Percentiles rank a stretch among this genome's conserved stretches.
Evolutionary conservation across 2,329 filamentous ascomycete genomes (phyloP).

Genomic region (Alternaria viburni): DNA sequence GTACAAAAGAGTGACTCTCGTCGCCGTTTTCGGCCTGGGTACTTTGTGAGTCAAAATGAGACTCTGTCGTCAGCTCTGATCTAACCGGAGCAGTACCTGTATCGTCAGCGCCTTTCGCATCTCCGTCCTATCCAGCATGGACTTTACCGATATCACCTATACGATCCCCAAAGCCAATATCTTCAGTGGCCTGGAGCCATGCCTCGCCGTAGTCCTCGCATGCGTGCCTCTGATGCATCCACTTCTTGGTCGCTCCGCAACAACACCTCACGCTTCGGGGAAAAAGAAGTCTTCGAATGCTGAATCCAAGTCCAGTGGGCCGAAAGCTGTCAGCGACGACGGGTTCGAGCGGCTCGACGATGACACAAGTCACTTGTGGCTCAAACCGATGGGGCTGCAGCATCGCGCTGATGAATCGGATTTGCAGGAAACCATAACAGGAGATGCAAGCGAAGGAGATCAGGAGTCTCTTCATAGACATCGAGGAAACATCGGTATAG

Average conservation of each 20-base stretch:
- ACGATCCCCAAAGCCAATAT: conserved; percentile 1
- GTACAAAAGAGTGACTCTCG: neutral
- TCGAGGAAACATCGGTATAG: neutral
- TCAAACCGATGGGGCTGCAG: neutral
- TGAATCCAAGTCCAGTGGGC: neutral
- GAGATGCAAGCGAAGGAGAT: neutral
- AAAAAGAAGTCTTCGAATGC: neutral
- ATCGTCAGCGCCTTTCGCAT: neutral
- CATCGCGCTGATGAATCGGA: neutral
- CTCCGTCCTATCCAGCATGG: neutral
- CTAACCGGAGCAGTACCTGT: neutral
- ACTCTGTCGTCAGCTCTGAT: neutral
- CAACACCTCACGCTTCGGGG: neutral
- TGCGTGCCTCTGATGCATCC: neutral
- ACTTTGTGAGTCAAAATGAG: neutral
- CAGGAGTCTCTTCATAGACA: neutral
- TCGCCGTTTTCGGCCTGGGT: neutral
- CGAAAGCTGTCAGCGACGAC: neutral
- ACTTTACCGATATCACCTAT: neutral
- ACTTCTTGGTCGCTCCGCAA: neutral
- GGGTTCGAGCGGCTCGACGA: conserved; percentile 1
- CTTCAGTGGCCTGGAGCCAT: neutral
- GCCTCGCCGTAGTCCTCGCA: neutral
- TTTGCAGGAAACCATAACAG: neutral
- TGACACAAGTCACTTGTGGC: neutral